Conservation (phyloP, 1,139 yeast species). For the Protomyces gravidus region DNA sequence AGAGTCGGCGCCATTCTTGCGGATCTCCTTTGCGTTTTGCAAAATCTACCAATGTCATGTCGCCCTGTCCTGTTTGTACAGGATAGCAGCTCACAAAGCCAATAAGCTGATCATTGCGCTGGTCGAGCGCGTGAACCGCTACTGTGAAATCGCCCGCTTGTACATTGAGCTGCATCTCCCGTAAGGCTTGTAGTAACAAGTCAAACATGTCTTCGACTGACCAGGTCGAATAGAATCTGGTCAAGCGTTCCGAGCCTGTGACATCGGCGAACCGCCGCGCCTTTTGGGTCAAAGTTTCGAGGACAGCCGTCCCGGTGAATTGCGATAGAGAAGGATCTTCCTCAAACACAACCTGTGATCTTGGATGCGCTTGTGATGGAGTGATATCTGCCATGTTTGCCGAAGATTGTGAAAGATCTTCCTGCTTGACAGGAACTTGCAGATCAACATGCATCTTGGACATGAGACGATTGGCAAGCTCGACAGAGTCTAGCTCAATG, state of each 20-base stretch:
- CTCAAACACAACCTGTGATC: neutral
- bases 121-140: slow-evolving; percentile 42
- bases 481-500: slow-evolving; percentile 46
- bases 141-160: slow-evolving; percentile 28
- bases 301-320: slow-evolving; percentile 41
- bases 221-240: slow-evolving; percentile 49
- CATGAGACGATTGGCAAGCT: slow-evolving; percentile 49
- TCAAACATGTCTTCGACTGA: slow-evolving; percentile 42
- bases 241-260: slow-evolving; percentile 46
- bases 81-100: slow-evolving; percentile 47
- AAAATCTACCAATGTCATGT: slow-evolving; percentile 46
- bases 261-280: slow-evolving; percentile 39
- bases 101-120: slow-evolving; percentile 48
- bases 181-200: slow-evolving; percentile 42
- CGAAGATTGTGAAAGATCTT: neutral
- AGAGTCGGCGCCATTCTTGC: slow-evolving; percentile 61
- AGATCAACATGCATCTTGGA: slow-evolving; percentile 41
- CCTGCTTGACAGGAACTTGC: neutral
- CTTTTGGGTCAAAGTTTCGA: slow-evolving; percentile 39
- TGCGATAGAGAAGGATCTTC: slow-evolving; percentile 54
- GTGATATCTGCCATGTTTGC: slow-evolving; percentile 33
- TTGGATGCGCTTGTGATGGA: slow-evolving; percentile 6
- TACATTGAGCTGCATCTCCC: slow-evolving; percentile 38
- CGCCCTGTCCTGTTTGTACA: slow-evolving; percentile 37
- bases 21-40: slow-evolving; percentile 58